Percentiles rank a stretch among this genome's conserved stretches.
Evolutionary conservation across 148 eudicot species (phyloP).

Genomic region (Diospyros lotus): DNA sequence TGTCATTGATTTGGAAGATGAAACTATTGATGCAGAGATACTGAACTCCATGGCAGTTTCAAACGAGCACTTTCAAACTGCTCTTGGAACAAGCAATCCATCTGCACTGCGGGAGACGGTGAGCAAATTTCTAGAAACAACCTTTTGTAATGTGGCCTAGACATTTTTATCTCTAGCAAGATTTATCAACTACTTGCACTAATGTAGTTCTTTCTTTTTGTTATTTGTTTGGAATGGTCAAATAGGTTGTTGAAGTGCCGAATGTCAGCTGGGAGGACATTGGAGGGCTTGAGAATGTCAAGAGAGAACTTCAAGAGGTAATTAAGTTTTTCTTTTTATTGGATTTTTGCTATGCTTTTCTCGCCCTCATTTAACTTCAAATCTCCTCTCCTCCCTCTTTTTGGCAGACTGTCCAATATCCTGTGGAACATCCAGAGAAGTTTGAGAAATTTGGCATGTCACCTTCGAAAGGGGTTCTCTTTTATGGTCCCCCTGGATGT

Average conservation of each 20-base stretch:
- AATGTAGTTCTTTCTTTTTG: neutral
- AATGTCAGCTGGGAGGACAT: conserved; percentile 40
- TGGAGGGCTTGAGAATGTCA: conserved; percentile 44
- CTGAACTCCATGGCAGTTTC: conserved; percentile 44
- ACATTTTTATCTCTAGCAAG: neutral
- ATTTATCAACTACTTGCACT: neutral
- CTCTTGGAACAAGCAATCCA: conserved; percentile 37
- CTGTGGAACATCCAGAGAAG: conserved; percentile 56
- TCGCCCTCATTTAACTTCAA: neutral
- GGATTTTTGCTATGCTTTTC: neutral
- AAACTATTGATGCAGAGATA: conserved; percentile 42
- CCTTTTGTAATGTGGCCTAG: neutral
- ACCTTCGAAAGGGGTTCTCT: conserved; percentile 43
- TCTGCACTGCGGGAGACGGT: conserved; percentile 44
- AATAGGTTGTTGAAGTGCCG: conserved; percentile 45
- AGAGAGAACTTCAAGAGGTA: conserved; percentile 46
- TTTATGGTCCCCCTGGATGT: conserved; percentile 35
- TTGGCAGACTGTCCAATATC: conserved; percentile 51
- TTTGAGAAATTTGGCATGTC: conserved; percentile 45
- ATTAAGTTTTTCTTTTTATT: neutral
- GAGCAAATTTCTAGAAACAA: neutral
- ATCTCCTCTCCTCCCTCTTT: neutral
- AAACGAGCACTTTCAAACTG: conserved; percentile 38
- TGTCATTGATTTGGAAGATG: conserved; percentile 45
- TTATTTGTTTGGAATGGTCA: neutral